Evolutionary conservation across 768 basidiomycete species (phyloP).

Genomic region (Hygrophorus russula): DNA sequence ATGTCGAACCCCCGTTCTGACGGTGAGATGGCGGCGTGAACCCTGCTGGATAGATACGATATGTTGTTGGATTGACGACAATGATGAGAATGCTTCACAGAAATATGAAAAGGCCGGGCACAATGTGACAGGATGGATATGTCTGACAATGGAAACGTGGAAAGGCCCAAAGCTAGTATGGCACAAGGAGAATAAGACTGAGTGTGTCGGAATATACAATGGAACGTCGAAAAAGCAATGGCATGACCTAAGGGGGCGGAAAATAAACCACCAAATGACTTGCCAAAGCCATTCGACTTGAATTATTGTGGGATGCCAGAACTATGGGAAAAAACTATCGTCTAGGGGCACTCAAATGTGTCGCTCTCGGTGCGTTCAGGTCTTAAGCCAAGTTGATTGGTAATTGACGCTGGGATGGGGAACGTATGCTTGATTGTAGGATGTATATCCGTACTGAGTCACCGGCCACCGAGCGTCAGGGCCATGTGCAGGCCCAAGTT

Average conservation of each 20-base stretch:
- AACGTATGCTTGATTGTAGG: constrained; percentile 30
- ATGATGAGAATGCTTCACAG: constrained; percentile 15
- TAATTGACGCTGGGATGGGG: constrained; percentile 31
- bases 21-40: constrained; percentile 13
- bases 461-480: constrained; percentile 31
- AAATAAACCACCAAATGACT: constrained; percentile 20
- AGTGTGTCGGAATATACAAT: constrained; percentile 8
- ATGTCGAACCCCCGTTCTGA: not conserved
- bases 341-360: constrained; percentile 4
- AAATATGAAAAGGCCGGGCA: constrained; percentile 17
- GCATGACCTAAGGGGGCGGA: constrained; percentile 23
- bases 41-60: constrained; percentile 5
- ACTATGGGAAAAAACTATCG: constrained; percentile 5
- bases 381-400: constrained; percentile 40
- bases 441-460: constrained; percentile 25
- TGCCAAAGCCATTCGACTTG: constrained; percentile 3
- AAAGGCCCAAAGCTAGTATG: constrained; percentile 11
- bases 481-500: constrained; percentile 25
- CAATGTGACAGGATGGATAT: constrained; percentile 54
- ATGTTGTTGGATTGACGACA: constrained; percentile 26
- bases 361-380: constrained; percentile 20
- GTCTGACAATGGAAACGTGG: constrained; percentile 30
- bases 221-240: constrained; percentile 6
- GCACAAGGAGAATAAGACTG: constrained; percentile 8
- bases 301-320: constrained; percentile 4